Conservation (phyloP, 306 rosid species). For the Arachis hypogaea region DNA sequence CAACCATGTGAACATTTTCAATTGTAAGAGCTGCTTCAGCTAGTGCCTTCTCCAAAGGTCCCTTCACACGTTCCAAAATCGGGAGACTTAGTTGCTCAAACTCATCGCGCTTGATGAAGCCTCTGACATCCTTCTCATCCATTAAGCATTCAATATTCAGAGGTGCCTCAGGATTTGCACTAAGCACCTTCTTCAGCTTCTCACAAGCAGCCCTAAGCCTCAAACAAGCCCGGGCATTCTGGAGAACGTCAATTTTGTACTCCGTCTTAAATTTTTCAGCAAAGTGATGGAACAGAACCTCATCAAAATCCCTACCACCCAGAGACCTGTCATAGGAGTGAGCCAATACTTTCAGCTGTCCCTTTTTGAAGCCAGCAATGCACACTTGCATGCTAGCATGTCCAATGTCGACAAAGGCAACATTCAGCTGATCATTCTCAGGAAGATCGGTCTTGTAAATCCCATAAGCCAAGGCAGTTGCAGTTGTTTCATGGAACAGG, state of each 20-base stretch:
- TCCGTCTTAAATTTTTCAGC: slow-evolving; percentile 76
- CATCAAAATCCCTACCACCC: slow-evolving; percentile 98
- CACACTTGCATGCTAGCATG: slow-evolving; percentile 98
- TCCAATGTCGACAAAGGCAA: slow-evolving; percentile 92
- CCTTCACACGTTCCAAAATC: slow-evolving; percentile 85
- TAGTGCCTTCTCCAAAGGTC: slow-evolving; percentile 88
- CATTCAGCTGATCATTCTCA: slow-evolving; percentile 79
- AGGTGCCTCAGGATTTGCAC: slow-evolving; percentile 95
- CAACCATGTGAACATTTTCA: slow-evolving; percentile 76
- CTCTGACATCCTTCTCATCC: slow-evolving; percentile 93
- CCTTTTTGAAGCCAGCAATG: slow-evolving; percentile 89
- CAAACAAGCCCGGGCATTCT: slow-evolving; percentile 84
- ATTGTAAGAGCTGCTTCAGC: slow-evolving; percentile 78
- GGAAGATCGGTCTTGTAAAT: slow-evolving; percentile 95
- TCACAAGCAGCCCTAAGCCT: slow-evolving; percentile 89
- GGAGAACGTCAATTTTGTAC: slow-evolving; percentile 81
- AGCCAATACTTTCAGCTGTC: slow-evolving; percentile 85
- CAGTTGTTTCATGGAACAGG: slow-evolving; percentile 89
- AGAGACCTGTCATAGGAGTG: slow-evolving; percentile 84
- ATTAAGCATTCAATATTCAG: slow-evolving; percentile 89
- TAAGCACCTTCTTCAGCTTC: slow-evolving; percentile 91
- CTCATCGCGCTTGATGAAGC: slow-evolving; percentile 90
- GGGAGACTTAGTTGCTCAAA: slow-evolving; percentile 83
- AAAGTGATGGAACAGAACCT: slow-evolving; percentile 78
- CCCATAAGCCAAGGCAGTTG: slow-evolving; percentile 95